phyloP scores from a whole-genome alignment of 1,284 basidiomycete species.

The Ganoderma resinaceum region DNA sequence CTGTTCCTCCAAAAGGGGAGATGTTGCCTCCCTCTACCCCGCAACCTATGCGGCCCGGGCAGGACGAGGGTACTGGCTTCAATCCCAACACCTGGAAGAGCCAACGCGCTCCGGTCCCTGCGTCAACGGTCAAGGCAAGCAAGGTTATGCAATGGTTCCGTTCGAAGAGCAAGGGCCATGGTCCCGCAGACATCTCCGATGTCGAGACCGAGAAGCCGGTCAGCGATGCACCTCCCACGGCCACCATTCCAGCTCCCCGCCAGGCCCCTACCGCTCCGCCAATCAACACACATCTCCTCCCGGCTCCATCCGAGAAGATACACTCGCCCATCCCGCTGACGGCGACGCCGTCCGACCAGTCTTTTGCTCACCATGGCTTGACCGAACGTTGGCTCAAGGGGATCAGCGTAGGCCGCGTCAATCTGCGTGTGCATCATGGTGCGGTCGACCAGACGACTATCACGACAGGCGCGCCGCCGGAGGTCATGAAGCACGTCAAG shows the following conservation, averaged over 20 bases:
- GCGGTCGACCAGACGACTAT: slow-evolving; percentile 93
- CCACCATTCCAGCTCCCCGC: slow-evolving; percentile 40
- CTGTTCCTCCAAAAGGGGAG: slow-evolving; percentile 32
- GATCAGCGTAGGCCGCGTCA: slow-evolving; percentile 51
- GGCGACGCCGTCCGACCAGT: slow-evolving; percentile 52
- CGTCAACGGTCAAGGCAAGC: slow-evolving; percentile 75
- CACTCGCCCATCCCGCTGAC: slow-evolving; percentile 35
- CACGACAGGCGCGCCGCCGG: slow-evolving; percentile 83
- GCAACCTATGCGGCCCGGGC: slow-evolving; percentile 21
- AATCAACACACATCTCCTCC: slow-evolving; percentile 36
- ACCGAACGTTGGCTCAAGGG: slow-evolving; percentile 47
- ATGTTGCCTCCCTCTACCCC: slow-evolving; percentile 36
- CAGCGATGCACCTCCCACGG: slow-evolving; percentile 20
- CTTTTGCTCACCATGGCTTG: slow-evolving; percentile 53
- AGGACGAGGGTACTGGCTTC: slow-evolving; percentile 19
- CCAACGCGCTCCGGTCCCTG: slow-evolving; percentile 52
- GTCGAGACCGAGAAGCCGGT: slow-evolving; percentile 40
- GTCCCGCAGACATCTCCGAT: slow-evolving; percentile 41
- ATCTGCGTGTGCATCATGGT: slow-evolving; percentile 88
- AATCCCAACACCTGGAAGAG: slow-evolving; percentile 26
- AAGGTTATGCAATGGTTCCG: slow-evolving; percentile 88
- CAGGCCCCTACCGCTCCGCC: slow-evolving; percentile 31
- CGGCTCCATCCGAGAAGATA: slow-evolving; percentile 40
- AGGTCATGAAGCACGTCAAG: slow-evolving; percentile 88
- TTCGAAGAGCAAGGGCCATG: slow-evolving; percentile 64